Percentiles rank a stretch among this genome's conserved stretches.
These are phyloP conservation scores for Notholithocarpus densiflorus DNA, from an alignment of 306 rosid species.

Conservation along the genomic window DNA sequence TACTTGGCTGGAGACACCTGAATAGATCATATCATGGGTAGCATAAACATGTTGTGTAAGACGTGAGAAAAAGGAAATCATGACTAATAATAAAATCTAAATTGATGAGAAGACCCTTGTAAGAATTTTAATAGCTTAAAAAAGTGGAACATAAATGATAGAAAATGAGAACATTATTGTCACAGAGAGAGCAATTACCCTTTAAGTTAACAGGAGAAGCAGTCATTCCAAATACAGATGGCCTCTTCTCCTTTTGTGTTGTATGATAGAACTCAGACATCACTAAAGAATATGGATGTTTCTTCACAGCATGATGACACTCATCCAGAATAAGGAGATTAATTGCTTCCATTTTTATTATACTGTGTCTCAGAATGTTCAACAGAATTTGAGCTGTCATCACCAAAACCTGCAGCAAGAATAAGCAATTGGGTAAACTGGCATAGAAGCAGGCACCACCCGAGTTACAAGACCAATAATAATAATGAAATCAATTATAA, in stretches of 20 bases:
- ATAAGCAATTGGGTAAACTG: constrained; percentile 20
- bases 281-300: constrained; percentile 95
- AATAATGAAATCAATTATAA: neutral
- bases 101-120: neutral
- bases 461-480: constrained; percentile 19
- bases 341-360: constrained; percentile 88
- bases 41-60: neutral
- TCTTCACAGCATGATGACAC: constrained; percentile 99
- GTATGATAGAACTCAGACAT: constrained; percentile 99
- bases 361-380: constrained; percentile 98
- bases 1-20: constrained; percentile 97
- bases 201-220: constrained; percentile 98
- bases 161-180: constrained; percentile 8
- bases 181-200: constrained; percentile 43
- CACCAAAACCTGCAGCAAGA: constrained; percentile 76
- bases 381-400: constrained; percentile 98
- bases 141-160: constrained; percentile 5
- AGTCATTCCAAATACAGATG: constrained; percentile 96
- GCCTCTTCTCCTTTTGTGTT: constrained; percentile 83
- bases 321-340: constrained; percentile 89
- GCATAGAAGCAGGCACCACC: constrained; percentile 10
- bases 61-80: neutral
- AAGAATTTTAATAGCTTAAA: constrained; percentile 10
- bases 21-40: constrained; percentile 33
- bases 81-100: neutral